Evolutionary conservation across 208 protist genomes (phyloP), one percentile per base, ranked within the genome.

Genomic region (Crithidia brevicula): DNA sequence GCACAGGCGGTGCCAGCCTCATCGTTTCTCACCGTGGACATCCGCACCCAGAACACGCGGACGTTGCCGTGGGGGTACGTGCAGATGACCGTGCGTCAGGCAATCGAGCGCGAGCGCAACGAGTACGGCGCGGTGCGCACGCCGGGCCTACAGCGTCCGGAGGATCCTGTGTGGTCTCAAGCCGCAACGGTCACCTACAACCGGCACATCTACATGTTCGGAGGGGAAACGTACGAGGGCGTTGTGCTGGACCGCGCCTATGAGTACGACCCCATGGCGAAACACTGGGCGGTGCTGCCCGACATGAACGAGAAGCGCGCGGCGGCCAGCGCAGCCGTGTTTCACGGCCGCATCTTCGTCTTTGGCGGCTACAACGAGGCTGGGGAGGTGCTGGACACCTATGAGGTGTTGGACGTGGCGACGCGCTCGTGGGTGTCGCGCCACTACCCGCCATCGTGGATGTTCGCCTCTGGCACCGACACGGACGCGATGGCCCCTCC

Each of bases 1-100:
- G 46, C 61, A 31, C 36, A 66, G 22, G 63, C 67, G 0, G 42
- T 71, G 4, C 53, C 65, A 2, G 63, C 74, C 8, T 85, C 76
- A 8, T 77, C 67, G 22, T 86, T 86, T 45, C 66, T 86, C 4
- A 82, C 81, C 25, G 81, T 86, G 18, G 76, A 82, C 57, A 71
- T 86, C 53, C 75, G 81, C 53, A 86, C 81, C 28, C 81, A 86
- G 61, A 79, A 86, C 60, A 72, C 74, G 0, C 74, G 72, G 51
- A 57, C 76, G 46, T 69, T 82, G 28, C 81, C 81, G 61, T 86
- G 81, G 81, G 46, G 43, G 18, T 57, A 68, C 61, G 72, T 75
- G 53, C 52, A 64, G 40, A 45, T 67, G 59, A 65, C 63, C 34
- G 72, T 86, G 47, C 72, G 65, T 28, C 65, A 60, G 10, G 76